These are phyloP conservation scores for Chlorella sp. DNA, from an alignment of 139 green algal species.

Conservation along the genomic window DNA sequence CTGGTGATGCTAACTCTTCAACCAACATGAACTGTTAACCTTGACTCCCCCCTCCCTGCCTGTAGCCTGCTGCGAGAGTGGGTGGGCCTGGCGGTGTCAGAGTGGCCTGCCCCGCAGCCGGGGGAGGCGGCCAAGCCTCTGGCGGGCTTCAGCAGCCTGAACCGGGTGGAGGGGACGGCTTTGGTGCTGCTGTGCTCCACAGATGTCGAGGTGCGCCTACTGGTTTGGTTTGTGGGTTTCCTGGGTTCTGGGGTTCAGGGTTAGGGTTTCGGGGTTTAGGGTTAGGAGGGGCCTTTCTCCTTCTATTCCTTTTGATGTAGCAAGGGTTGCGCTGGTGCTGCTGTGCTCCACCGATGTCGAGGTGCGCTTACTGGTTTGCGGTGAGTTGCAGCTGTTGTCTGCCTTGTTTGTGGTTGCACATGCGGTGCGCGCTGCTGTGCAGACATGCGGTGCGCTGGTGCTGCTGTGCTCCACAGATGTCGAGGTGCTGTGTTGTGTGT, in stretches of 20 bases:
- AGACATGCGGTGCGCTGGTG: neutral
- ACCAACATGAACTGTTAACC: too few relatives aligned
- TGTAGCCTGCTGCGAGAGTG: constrained; percentile 34
- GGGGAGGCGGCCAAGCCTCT: neutral
- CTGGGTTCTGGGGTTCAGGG: too few relatives aligned
- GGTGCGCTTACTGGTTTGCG: too few relatives aligned
- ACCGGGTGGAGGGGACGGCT: constrained; percentile 30
- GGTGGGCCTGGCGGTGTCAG: neutral
- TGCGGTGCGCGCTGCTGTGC: too few relatives aligned
- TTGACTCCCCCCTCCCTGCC: too few relatives aligned
- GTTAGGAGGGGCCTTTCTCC: too few relatives aligned
- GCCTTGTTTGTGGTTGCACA: neutral
- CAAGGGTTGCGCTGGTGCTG: neutral
- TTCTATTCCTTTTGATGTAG: too few relatives aligned
- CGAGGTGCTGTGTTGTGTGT: neutral
- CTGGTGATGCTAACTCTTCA: too few relatives aligned
- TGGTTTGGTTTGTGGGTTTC: too few relatives aligned
- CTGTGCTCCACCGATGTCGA: neutral
- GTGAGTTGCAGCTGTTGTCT: neutral
- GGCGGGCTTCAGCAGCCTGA: constrained; percentile 25
- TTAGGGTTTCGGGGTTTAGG: too few relatives aligned
- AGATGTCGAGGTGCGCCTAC: constrained; percentile 16
- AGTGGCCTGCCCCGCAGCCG: neutral
- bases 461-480: too few relatives aligned
- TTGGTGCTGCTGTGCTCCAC: constrained; percentile 43